These are phyloP conservation scores for Nakazawaea pomicola DNA, from an alignment of 805 yeast genomes.

Conservation along the genomic window DNA sequence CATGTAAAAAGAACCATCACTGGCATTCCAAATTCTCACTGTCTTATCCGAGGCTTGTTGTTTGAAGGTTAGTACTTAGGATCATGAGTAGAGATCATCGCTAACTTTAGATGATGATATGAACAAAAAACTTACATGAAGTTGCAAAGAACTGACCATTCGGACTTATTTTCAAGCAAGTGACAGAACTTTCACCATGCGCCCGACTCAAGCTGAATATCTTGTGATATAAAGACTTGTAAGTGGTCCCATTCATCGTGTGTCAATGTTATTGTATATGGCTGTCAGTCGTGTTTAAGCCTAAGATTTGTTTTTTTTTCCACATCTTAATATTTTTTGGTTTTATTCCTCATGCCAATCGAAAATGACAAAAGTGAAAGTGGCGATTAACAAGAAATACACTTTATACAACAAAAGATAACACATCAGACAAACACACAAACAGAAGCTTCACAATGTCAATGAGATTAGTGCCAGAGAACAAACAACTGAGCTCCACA, in stretches of 20 bases:
- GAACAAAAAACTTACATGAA: slow-evolving; percentile 21
- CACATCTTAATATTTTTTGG: no score
- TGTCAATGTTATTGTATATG: not conserved
- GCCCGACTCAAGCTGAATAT: slow-evolving; percentile 7
- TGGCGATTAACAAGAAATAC: no score
- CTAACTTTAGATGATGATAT: not conserved
- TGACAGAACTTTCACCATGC: slow-evolving; percentile 22
- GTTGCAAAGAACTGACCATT: slow-evolving; percentile 55
- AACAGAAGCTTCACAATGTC: slow-evolving; percentile 23
- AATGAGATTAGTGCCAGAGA: slow-evolving; percentile 52
- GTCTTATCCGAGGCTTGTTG: slow-evolving; percentile 47
- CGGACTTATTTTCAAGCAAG: slow-evolving; percentile 57
- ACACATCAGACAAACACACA: no score
- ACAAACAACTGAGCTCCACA: slow-evolving; percentile 38
- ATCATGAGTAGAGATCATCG: not conserved
- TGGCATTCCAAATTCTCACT: slow-evolving; percentile 52
- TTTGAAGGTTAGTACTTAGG: not conserved
- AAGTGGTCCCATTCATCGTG: not conserved
- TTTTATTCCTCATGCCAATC: no score
- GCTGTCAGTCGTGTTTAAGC: not conserved
- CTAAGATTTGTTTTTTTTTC: not conserved
- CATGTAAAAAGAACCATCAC: slow-evolving; percentile 28
- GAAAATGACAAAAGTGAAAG: not conserved
- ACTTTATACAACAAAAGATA: no score
- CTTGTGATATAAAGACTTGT: slow-evolving; percentile 3